These are phyloP conservation scores for Spathaspora passalidarum DNA, from an alignment of 805 yeast species.

Conservation along the genomic window DNA sequence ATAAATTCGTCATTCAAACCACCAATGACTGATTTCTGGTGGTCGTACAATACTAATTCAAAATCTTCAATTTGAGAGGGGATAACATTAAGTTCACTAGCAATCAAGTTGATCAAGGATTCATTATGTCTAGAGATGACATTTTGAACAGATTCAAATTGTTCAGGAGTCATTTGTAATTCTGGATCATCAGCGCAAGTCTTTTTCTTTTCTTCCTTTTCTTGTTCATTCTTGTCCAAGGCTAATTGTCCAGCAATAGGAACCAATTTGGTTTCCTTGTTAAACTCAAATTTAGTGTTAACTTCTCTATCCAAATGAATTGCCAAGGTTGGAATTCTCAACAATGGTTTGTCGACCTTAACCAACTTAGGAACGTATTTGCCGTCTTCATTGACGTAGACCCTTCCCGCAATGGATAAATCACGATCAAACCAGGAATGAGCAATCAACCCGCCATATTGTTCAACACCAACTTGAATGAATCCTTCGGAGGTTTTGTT, in stretches of 20 bases:
- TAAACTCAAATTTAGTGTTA: constrained; percentile 78
- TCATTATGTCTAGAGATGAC: constrained; percentile 75
- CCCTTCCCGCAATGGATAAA: constrained; percentile 87
- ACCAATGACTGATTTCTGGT: constrained; percentile 79
- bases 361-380: constrained; percentile 63
- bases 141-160: constrained; percentile 61
- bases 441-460: constrained; percentile 95
- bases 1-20: constrained; percentile 89
- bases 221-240: constrained; percentile 18
- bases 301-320: constrained; percentile 83
- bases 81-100: constrained; percentile 55
- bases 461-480: constrained; percentile 87
- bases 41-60: constrained; percentile 81
- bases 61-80: constrained; percentile 77
- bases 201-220: constrained; percentile 13
- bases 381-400: constrained; percentile 57
- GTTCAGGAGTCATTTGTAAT: constrained; percentile 44
- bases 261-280: constrained; percentile 79
- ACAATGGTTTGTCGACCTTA: constrained; percentile 76
- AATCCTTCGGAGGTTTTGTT: constrained; percentile 69
- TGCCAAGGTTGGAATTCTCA: constrained; percentile 92
- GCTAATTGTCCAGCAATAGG: constrained; percentile 74
- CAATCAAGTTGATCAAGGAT: constrained; percentile 66
- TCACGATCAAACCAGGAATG: constrained; percentile 98
- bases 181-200: constrained; percentile 53